Conservation (phyloP, 257 asterid genomes). For the Solanum pimpinellifolium region DNA sequence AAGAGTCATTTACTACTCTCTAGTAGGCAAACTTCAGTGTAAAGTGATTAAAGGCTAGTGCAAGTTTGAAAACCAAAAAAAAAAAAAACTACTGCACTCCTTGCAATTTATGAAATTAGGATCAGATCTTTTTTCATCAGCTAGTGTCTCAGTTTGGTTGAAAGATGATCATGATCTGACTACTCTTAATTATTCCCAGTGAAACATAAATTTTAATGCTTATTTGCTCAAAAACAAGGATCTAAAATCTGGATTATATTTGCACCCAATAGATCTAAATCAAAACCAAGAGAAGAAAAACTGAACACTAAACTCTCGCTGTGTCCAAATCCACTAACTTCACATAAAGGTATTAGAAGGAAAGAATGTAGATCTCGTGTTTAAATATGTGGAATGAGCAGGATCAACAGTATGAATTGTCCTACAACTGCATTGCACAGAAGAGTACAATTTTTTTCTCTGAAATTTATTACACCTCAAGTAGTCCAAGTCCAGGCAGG, state of each 20-base stretch:
- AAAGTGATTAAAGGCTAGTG: not conserved
- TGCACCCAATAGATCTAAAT: not conserved
- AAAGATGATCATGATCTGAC: not conserved
- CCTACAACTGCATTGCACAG: not conserved
- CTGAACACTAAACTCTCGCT: not conserved
- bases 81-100: not conserved
- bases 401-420: not conserved
- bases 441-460: not conserved
- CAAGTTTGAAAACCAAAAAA: not conserved
- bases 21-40: not conserved
- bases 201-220: not conserved
- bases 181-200: not conserved
- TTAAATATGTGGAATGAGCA: not conserved
- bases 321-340: not conserved
- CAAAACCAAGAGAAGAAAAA: not conserved
- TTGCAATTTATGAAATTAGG: not conserved
- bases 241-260: not conserved
- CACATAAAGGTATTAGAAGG: not conserved
- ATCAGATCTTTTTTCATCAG: not conserved
- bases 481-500: constrained; percentile 11
- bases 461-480: not conserved
- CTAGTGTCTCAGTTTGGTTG: not conserved
- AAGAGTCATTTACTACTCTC: not conserved
- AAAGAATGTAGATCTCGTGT: not conserved
- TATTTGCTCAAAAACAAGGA: not conserved